A percentile compares a stretch with the other conserved stretches of the same genome.
These are phyloP conservation scores for Phytopythium oedochilum DNA, from an alignment of 352 stramenopile genomes.

Conservation along the genomic window DNA sequence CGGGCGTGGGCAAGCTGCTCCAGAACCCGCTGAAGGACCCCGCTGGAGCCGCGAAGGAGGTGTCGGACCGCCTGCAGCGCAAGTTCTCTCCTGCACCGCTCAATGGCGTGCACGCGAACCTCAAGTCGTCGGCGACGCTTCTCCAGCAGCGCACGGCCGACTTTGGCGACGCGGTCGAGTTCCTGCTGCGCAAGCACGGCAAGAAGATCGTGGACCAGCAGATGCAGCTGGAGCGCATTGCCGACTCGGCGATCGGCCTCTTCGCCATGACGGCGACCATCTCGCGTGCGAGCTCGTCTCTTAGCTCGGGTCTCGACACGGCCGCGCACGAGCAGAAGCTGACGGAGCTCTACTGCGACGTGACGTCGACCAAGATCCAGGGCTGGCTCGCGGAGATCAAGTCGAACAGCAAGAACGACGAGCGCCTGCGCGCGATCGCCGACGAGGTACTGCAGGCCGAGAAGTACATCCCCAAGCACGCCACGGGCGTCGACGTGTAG, in stretches of 20 bases:
- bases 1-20: slow-evolving; percentile 66
- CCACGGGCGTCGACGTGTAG: slow-evolving; percentile 64
- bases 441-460: slow-evolving; percentile 67
- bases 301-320: slow-evolving; percentile 43
- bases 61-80: slow-evolving; percentile 74
- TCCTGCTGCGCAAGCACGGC: slow-evolving; percentile 78
- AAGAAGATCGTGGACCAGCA: slow-evolving; percentile 88
- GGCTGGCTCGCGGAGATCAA: slow-evolving; percentile 58
- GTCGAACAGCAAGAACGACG: slow-evolving; percentile 52
- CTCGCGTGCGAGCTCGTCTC: slow-evolving; percentile 65
- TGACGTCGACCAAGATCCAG: slow-evolving; percentile 65
- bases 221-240: slow-evolving; percentile 84
- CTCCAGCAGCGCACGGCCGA: slow-evolving; percentile 67
- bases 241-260: slow-evolving; percentile 76
- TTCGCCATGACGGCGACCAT: slow-evolving; percentile 88
- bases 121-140: slow-evolving; percentile 46
- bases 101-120: slow-evolving; percentile 64
- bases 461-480: slow-evolving; percentile 79
- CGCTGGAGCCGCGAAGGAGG: slow-evolving; percentile 57
- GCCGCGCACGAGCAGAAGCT: slow-evolving; percentile 76
- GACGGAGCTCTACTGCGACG: slow-evolving; percentile 74
- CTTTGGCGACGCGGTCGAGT: slow-evolving; percentile 75
- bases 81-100: slow-evolving; percentile 72
- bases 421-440: slow-evolving; percentile 68
- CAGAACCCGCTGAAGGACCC: slow-evolving; percentile 83